phyloP scores from a whole-genome alignment of 768 basidiomycete species.

The Lepiota brunneoincarnata region DNA sequence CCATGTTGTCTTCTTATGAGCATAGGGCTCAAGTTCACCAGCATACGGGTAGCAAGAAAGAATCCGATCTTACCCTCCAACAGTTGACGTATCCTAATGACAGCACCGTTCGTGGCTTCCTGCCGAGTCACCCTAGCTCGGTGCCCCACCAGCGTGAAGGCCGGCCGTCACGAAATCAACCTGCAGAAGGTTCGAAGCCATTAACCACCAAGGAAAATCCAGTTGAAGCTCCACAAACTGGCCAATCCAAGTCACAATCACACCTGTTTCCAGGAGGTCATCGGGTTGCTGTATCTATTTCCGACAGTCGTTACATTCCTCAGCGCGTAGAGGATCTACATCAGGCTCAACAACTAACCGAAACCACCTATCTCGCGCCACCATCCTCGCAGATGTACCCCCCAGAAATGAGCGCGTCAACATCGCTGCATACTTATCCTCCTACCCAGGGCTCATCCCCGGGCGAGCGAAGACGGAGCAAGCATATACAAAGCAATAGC shows the following conservation, averaged over 20 bases:
- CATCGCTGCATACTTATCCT: neutral
- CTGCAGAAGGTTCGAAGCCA: neutral
- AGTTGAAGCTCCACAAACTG: neutral
- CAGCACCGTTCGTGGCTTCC: neutral
- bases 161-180: neutral
- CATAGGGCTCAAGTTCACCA: neutral
- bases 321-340: neutral
- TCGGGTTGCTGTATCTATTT: neutral
- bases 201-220: neutral
- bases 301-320: neutral
- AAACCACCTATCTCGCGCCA: neutral
- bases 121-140: neutral
- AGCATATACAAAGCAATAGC: neutral
- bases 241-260: neutral
- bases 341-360: neutral
- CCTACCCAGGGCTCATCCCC: neutral
- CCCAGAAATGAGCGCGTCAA: neutral
- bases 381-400: neutral
- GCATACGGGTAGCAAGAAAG: neutral
- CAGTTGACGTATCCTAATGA: neutral
- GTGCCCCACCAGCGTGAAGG: neutral
- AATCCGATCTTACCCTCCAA: neutral
- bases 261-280: neutral
- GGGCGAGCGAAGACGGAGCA: conserved; percentile 2
- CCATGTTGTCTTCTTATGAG: neutral